phyloP scores from a whole-genome alignment of 108 stramenopile genomes.

The Schizochytrium sp. region DNA sequence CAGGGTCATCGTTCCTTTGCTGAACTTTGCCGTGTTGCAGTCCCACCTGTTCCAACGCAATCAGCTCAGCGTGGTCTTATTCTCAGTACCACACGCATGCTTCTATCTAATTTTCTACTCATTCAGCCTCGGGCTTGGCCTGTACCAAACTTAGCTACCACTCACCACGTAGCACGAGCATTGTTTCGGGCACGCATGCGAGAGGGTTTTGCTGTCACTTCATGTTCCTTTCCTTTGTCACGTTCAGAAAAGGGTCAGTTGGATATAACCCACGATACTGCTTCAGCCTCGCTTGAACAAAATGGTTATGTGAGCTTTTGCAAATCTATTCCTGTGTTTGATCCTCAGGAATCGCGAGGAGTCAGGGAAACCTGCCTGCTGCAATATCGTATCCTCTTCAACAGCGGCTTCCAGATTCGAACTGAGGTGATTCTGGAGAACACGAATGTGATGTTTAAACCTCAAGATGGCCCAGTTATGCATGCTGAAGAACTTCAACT shows the following conservation, averaged over 20 bases:
- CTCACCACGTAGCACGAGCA: background rate
- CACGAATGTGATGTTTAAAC: background rate
- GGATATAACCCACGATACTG: background rate
- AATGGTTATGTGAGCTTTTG: constrained; percentile 2
- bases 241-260: background rate
- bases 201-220: background rate
- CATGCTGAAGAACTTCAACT: background rate
- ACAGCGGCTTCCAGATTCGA: background rate
- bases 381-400: constrained; percentile 13
- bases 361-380: background rate
- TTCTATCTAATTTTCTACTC: background rate
- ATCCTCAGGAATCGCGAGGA: background rate
- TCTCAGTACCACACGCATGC: background rate
- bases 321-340: constrained; percentile 23
- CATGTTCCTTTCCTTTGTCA: background rate
- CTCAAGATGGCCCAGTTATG: background rate
- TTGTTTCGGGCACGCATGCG: background rate
- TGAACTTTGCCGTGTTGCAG: constrained; percentile 3
- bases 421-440: background rate
- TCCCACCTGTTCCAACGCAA: background rate
- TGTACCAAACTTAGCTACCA: background rate
- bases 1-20: constrained; percentile 19
- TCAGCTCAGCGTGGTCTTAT: background rate
- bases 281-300: background rate
- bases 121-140: background rate